Evolutionary conservation across 257 asterid genomes (phyloP), one percentile per base, ranked within the genome.

Genomic region (Penstemon newberryi): DNA sequence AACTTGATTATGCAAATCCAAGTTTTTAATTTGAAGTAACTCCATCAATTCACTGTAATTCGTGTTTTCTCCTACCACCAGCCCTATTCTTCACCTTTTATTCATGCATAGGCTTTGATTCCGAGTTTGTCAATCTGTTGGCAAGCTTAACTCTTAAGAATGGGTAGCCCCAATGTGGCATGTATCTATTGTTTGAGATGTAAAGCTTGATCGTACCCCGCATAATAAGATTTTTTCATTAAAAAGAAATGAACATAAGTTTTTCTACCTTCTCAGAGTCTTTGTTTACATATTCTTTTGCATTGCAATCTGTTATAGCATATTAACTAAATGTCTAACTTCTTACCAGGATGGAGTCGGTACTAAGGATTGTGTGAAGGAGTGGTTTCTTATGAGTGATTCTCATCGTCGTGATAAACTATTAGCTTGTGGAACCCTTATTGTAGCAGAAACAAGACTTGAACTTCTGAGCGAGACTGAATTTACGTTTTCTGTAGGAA

Each of bases 401-500:
- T 81, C 84, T 53, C 84, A 85, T 80, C 90, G 52, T 56, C 91
- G 88, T 55, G 96, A 90, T 72, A 88, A 84, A 70, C 75, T 93
- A 65, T 81, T 93, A 78, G 97, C 95, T 40, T 86, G 98, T 80
- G 98, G 98, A 56, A 95, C 97, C 52, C 68, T 85, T 76, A 80
- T 93, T 73, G 97, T 88, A 79, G 88, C 97, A 61, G 94, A 90
- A 63, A 96, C 88, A 66, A 78, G 98, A 78, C 77, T 86, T 69
- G 89, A 84, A 77, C 97, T 93, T 54, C 67, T 87, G 78, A 82
- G 79, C 77, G 92, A 86, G 87, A 83, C 98, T 49, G 91, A 83
- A 78, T 93, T 90, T 73, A 85, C 92, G 60, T 93, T 97, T 80
- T 93, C 98, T 50, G 97, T 96, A 55, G 98, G 98, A 70, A 77